Base-by-base conservation (phyloP, 768 basidiomycete species). In the Kwoniella newhampshirensis region DNA sequence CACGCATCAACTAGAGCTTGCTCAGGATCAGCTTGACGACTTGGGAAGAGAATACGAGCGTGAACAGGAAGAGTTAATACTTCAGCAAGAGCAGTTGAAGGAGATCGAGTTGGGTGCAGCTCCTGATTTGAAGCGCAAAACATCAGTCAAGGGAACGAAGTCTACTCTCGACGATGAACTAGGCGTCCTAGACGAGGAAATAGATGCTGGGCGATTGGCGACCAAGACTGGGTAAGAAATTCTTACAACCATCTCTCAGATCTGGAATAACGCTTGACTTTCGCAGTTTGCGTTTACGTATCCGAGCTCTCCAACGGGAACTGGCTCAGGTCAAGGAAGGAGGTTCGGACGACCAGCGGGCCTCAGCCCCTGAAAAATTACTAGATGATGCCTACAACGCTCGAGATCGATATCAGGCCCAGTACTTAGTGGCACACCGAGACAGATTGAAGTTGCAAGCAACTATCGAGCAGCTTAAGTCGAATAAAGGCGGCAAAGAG, bases 301-400 rank as follows among this genome's bases (percentile, higher is more conserved):
- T 97, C 47, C 84, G 86, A 58, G 86, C 84, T 58, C 81, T 97
- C 26, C 80, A 88, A 72, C 79, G 91, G 23, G 91, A 97, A 71
- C 80, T 98, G 28, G 85, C 86, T 46, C 82, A 84, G 4, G 81
- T 87, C 28, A 81, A 81, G 75, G 85, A 84, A 75, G 86, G 88
- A 59, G 86, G 87, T 66, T 86, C 80, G 5, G 89, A 91, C 69
- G 81, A 85, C 6, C 88, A 87, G 59, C 82, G 84, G 25, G 77
- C 92, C 4, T 74, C 91, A 17, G 89, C 94, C n/a, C 79, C 96
- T 25, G 91, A 97, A 77, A 92, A 90, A 69, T 78, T 94, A 53
- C 78, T 97, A 53, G 89, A 91, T 49, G 93, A 97, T 64, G 89
- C 92, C 26, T 93, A 87, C 60, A 81, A 88, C 62, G 87, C 89